Conservation (phyloP, 1,284 basidiomycete species). For the Rhodotorula glutinis region DNA sequence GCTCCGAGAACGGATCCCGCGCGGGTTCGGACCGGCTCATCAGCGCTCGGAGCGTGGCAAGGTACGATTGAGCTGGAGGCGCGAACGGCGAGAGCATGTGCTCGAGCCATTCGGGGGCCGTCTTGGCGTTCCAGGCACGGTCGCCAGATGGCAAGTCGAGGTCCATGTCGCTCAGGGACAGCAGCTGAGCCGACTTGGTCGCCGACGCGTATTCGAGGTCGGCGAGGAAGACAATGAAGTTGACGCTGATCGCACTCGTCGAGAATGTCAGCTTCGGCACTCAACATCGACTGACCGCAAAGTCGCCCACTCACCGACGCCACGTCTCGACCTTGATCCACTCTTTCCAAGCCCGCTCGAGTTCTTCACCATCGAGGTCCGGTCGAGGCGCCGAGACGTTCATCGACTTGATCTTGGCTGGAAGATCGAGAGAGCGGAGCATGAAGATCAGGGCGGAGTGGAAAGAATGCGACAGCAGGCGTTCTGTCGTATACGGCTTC, state of each 20-base stretch:
- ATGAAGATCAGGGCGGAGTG: constrained; percentile 35
- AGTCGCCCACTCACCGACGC: constrained; percentile 17
- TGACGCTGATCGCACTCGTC: constrained; percentile 13
- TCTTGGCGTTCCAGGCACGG: constrained; percentile 23
- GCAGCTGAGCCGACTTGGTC: constrained; percentile 22
- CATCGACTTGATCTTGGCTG: constrained; percentile 10
- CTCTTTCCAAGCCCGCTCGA: constrained; percentile 29
- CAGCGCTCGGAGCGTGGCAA: constrained; percentile 29
- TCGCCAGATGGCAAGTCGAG: constrained; percentile 34
- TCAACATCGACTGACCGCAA: not conserved
- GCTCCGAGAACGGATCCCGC: constrained; percentile 15
- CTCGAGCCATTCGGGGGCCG: constrained; percentile 24
- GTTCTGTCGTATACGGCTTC: constrained; percentile 12
- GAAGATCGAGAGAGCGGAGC: constrained; percentile 30
- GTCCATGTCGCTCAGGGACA: constrained; percentile 33
- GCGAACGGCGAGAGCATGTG: not conserved
- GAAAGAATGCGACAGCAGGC: constrained; percentile 34
- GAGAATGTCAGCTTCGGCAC: not conserved
- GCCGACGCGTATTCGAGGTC: constrained; percentile 37
- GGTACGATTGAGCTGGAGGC: constrained; percentile 19
- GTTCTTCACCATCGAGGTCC: not conserved
- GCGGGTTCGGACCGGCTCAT: constrained; percentile 9
- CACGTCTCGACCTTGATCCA: constrained; percentile 38
- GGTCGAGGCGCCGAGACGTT: not conserved
- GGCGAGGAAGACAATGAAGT: constrained; percentile 36